Evolutionary conservation across 305 asterid species (phyloP).

Genomic region (Fraxinus platypoda): DNA sequence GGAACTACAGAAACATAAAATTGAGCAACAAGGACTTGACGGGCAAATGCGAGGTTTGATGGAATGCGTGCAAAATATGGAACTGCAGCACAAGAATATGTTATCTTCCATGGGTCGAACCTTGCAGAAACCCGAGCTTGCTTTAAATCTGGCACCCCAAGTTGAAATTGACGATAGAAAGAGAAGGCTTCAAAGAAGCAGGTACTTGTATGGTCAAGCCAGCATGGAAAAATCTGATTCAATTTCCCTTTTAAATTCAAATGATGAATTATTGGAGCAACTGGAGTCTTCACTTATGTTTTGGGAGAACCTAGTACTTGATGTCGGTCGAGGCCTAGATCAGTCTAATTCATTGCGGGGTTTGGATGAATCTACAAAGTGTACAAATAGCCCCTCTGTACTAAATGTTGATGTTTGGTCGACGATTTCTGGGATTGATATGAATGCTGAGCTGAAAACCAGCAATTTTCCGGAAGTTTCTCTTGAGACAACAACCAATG

Average conservation of each 20-base stretch:
- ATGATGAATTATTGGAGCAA: slow-evolving; percentile 52
- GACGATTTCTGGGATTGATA: slow-evolving; percentile 52
- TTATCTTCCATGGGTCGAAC: slow-evolving; percentile 43
- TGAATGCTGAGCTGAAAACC: slow-evolving; percentile 53
- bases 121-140: slow-evolving; percentile 37
- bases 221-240: slow-evolving; percentile 21
- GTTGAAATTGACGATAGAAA: slow-evolving; percentile 48
- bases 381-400: slow-evolving; percentile 60
- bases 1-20: slow-evolving; percentile 46
- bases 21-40: slow-evolving; percentile 42
- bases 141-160: slow-evolving; percentile 41
- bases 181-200: slow-evolving; percentile 61
- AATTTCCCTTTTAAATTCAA: slow-evolving; percentile 24
- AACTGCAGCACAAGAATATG: slow-evolving; percentile 40
- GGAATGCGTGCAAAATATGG: slow-evolving; percentile 42
- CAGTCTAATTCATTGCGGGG: slow-evolving; percentile 43
- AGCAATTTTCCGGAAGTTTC: slow-evolving; percentile 26
- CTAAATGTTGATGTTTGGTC: slow-evolving; percentile 39
- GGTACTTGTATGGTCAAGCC: slow-evolving; percentile 34
- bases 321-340: slow-evolving; percentile 30
- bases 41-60: slow-evolving; percentile 40
- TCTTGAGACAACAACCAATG: too few relatives aligned
- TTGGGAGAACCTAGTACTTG: slow-evolving; percentile 60
- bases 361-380: slow-evolving; percentile 50
- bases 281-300: slow-evolving; percentile 57